Evolutionary conservation across 805 yeast species (phyloP).

Genomic region (Schizosaccharomyces lindneri): DNA sequence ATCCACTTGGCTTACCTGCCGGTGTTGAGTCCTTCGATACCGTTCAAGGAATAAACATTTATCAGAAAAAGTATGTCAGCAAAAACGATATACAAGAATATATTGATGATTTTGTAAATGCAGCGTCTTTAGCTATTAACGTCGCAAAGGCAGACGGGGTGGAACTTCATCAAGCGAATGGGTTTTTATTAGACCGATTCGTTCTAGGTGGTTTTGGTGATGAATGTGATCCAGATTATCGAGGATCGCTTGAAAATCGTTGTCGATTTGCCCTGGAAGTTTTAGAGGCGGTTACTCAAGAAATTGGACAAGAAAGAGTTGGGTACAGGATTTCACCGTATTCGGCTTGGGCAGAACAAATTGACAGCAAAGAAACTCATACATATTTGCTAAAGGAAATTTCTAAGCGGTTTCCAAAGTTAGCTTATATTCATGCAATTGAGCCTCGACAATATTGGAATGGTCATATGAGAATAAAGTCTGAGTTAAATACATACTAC

Average conservation of each 20-base stretch:
- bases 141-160: constrained; percentile 37
- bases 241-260: constrained; percentile 38
- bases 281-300: constrained; percentile 25
- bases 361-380: not conserved
- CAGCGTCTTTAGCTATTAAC: constrained; percentile 15
- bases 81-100: not conserved
- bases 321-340: constrained; percentile 20
- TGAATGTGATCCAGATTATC: constrained; percentile 33
- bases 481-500: constrained; percentile 4
- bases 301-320: constrained; percentile 24
- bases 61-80: not conserved
- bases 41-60: not conserved
- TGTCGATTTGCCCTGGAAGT: constrained; percentile 26
- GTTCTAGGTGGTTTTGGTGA: constrained; percentile 21
- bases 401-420: constrained; percentile 7
- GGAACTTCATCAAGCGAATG: constrained; percentile 42
- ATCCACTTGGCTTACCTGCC: not conserved
- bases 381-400: not conserved
- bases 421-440: constrained; percentile 21
- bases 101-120: not conserved
- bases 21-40: not conserved
- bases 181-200: constrained; percentile 28
- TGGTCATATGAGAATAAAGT: constrained; percentile 5
- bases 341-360: constrained; percentile 2
- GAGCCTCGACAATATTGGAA: constrained; percentile 21